Evolutionary conservation across 176 grass and related monocot species (phyloP), one percentile per base, ranked within the genome.

Genomic region (Carex scoparia): DNA sequence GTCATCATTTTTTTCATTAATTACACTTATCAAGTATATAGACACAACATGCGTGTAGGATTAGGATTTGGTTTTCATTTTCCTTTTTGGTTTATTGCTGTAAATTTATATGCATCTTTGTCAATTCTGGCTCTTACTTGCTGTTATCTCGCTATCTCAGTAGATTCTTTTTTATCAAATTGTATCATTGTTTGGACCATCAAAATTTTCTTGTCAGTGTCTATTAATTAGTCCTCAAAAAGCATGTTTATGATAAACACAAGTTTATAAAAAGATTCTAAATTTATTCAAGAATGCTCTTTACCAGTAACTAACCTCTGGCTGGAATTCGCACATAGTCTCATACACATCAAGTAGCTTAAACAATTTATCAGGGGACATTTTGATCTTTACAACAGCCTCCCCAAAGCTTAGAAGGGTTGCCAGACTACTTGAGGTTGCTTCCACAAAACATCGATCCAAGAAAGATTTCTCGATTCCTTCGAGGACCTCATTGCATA

Each of bases 261-360:
- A 51, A 14, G 1, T 28, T 55, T 33, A n/a, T 18, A 70, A 16
- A 69, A 7, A 69, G 13, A 10, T 67, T 35, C 11, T 27, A 18
- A 7, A 55, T 76, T 31, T 4, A 32, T 8, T 16, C 11, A 77
- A 53, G 44, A 40, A 53, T 53, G 46, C n/a, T 48, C 19, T 67
- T 58, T 7, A 23, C 27, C 60, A 67, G 80, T 75, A 84, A 14
- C 48, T 85, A 44, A 97, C 91, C 89, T 94, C 88, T 10, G 86
- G 32, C 57, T 86, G 89, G 84, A 97, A 85, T 88, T 89, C 90
- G 19, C 65, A 80, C 85, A 89, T 84, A 55, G 83, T 78, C 65
- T 94, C 83, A 79, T 92, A 92, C 88, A 94, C 87, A 60, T 94
- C 86, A 60, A 97, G 88, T n/a, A 90, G 86, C 35, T 79, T 51